Evolutionary conservation across 495 filamentous ascomycete species (phyloP).

Genomic region (Penicillium cinerascens): DNA sequence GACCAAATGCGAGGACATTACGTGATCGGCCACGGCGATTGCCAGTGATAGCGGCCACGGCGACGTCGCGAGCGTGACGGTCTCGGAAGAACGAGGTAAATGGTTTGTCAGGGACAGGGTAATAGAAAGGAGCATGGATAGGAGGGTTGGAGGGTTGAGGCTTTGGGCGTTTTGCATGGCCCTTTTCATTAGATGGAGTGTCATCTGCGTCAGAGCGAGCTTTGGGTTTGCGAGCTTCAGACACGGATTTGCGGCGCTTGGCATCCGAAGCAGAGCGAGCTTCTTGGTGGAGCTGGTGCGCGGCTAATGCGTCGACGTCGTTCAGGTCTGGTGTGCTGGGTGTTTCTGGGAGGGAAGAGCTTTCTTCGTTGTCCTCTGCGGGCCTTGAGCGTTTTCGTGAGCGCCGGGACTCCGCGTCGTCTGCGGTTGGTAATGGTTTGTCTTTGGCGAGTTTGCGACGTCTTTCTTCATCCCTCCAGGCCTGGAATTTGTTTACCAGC

Average conservation of each 20-base stretch:
- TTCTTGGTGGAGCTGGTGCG: constrained; percentile 72
- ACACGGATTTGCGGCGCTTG: constrained; percentile 27
- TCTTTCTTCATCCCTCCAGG: constrained; percentile 90
- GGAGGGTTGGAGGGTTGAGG: constrained; percentile 35
- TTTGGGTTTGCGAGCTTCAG: constrained; percentile 10
- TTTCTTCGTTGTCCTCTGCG: constrained; percentile 17
- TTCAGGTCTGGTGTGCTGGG: constrained; percentile 56
- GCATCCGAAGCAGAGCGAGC: constrained; percentile 44
- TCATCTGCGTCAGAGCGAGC: constrained; percentile 9
- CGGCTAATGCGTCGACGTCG: constrained; percentile 71
- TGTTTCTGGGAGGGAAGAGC: constrained; percentile 24
- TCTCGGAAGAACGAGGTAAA: constrained; percentile 85
- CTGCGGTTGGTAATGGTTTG: constrained; percentile 37
- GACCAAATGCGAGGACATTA: constrained; percentile 64
- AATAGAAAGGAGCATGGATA: constrained; percentile 68
- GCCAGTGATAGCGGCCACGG: constrained; percentile 54
- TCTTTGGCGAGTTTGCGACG: constrained; percentile 68
- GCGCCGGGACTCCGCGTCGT: constrained; percentile 18
- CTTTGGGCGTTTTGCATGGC: constrained; percentile 32
- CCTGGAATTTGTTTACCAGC: constrained; percentile 79
- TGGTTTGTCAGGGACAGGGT: constrained; percentile 48
- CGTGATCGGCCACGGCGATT: constrained; percentile 40
- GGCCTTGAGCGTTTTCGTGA: constrained; percentile 23
- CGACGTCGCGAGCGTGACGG: constrained; percentile 69
- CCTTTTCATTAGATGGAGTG: constrained; percentile 13